These are phyloP conservation scores for Ogataea henricii DNA, from an alignment of 805 yeast species.

Conservation along the genomic window DNA sequence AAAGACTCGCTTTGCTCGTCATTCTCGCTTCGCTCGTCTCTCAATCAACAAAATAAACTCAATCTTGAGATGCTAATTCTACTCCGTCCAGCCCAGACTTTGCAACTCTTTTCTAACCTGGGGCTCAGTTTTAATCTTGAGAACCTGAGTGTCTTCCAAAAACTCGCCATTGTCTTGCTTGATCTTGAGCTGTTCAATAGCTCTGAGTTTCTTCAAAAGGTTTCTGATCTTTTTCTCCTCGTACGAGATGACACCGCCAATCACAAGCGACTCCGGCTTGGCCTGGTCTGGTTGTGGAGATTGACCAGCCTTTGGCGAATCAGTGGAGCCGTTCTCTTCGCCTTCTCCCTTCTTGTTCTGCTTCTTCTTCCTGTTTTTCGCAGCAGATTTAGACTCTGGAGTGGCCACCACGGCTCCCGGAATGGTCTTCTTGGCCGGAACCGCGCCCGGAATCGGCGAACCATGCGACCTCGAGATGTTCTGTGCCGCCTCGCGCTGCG, in stretches of 20 bases:
- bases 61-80: neutral
- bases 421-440: constrained; percentile 40
- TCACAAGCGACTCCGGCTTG: constrained; percentile 41
- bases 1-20: neutral
- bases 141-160: constrained; percentile 88
- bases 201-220: constrained; percentile 87
- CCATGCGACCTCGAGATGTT: constrained; percentile 21
- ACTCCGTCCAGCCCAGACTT: constrained; percentile 61
- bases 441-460: constrained; percentile 30
- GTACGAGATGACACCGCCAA: constrained; percentile 65
- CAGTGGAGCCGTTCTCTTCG: constrained; percentile 18
- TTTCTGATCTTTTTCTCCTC: constrained; percentile 94
- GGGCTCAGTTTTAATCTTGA: constrained; percentile 85
- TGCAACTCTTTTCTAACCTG: constrained; percentile 75
- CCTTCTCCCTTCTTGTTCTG: constrained; percentile 52
- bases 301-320: constrained; percentile 5
- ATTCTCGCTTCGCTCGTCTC: neutral
- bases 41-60: neutral
- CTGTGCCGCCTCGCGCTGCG: constrained; percentile 53
- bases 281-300: constrained; percentile 19
- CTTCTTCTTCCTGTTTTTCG: constrained; percentile 75
- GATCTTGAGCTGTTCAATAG: constrained; percentile 87
- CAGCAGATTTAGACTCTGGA: constrained; percentile 62
- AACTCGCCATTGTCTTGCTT: constrained; percentile 82
- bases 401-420: constrained; percentile 53